These are phyloP conservation scores for Geotrichum australiense DNA, from an alignment of 1,139 yeast species.

Conservation along the genomic window DNA sequence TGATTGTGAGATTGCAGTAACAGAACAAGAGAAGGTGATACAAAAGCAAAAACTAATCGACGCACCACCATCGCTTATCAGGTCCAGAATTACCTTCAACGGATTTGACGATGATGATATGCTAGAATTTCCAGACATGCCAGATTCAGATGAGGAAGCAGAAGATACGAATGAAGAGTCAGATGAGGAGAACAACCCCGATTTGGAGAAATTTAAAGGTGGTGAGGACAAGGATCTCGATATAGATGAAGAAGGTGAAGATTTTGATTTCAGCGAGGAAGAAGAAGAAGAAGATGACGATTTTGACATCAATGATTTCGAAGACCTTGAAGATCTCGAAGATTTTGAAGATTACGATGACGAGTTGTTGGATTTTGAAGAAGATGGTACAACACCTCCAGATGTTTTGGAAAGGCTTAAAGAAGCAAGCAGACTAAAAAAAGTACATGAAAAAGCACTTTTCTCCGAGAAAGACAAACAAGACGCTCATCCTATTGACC, in stretches of 20 bases:
- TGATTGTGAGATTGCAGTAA: conserved; percentile 10
- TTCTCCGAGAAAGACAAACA: too few relatives aligned
- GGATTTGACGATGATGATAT: conserved; percentile 12
- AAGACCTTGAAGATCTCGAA: conserved; percentile 40
- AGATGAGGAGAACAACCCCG: conserved; percentile 33
- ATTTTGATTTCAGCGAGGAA: conserved; percentile 14
- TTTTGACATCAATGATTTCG: conserved; percentile 4
- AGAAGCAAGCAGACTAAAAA: too few relatives aligned
- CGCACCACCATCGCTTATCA: neutral
- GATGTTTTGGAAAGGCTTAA: conserved; percentile 20
- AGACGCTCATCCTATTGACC: too few relatives aligned
- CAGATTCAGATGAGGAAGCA: neutral
- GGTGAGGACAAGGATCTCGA: conserved; percentile 29
- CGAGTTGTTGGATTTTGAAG: conserved; percentile 71
- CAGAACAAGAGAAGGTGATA: conserved; percentile 2
- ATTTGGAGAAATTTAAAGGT: conserved; percentile 42
- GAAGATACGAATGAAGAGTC: conserved; percentile 4
- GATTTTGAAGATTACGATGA: conserved; percentile 66
- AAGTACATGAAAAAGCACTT: too few relatives aligned
- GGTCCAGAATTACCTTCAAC: neutral
- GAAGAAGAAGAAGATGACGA: conserved; percentile 14
- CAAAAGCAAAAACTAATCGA: conserved; percentile 9
- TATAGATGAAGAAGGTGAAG: too few relatives aligned
- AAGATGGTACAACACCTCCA: too few relatives aligned
- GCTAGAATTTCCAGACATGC: conserved; percentile 1